Base-by-base conservation (phyloP, 2,329 filamentous ascomycete species). In the Ophiocordyceps robertsii region DNA sequence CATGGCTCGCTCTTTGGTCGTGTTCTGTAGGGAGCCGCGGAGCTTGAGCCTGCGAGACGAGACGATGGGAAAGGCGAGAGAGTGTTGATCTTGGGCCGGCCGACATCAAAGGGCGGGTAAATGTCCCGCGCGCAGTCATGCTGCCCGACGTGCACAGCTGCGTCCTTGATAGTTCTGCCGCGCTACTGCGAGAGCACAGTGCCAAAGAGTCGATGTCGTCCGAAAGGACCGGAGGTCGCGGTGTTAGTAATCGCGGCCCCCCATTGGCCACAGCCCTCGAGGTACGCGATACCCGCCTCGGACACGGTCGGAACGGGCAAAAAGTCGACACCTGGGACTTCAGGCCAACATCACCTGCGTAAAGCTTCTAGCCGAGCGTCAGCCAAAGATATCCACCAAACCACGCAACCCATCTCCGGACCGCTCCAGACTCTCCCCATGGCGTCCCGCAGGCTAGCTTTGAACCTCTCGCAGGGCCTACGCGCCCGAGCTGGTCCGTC, bases 391-490 rank as follows among this genome's bases (percentile, higher is more conserved):
- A 66, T 65, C 64, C 68, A 69, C 29, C 68, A 73, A 73, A 74
- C 68, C 67, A 68, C 71, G 72, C 71, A 74, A 63, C 61, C 59
- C 59, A 58, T 56, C 59, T 57, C 60, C 19, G 19, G 62, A 64
- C 66, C 65, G 63, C 62, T 65, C 63, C 62, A 66, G 69, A 65
- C 63, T 61, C 66, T 64, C 64, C 62, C 67, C 67, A 95, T 96
- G 90, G 90, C 90, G 73, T 95, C 90, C 69, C 80, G 89, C 79
- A 85, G 88, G 82, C 80, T 96, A 73, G 89, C 89, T 75, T 78
- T 93, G 69, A 94, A 89, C 75, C 80, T 96, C 62, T 79, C 87
- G 68, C 82, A 86, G 72, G 84, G 84, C 70, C 75, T 95, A 70
- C 86, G 88, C 75, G 85, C 73, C 72, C 85, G 87, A 67, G 77